Base-by-base conservation (phyloP, 2,329 filamentous ascomycete genomes). In the Rhynchosporium graminicola region DNA sequence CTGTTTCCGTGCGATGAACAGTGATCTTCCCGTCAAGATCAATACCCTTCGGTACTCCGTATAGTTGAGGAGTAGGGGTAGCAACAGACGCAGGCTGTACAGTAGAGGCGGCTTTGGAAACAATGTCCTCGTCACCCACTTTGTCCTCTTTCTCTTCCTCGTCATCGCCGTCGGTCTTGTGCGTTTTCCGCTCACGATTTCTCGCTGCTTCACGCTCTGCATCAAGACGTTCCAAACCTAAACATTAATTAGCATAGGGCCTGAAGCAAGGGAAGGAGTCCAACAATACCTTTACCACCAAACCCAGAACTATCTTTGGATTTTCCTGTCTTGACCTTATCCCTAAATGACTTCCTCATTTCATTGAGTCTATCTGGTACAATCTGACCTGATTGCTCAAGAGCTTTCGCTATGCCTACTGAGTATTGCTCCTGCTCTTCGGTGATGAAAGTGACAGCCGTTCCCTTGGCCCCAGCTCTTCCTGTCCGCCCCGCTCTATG, bases 401-500 rank as follows among this genome's bases (percentile, higher is more conserved):
- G 71, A 13, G 95, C 95, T 76, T 96, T 96, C 87, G 29, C 89
- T 88, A 77, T 92, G 93, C 96, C 92, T 10, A 91, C 84, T 2
- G 95, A 90, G 72, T 91, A 97, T 67, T 91, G 91, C 73, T 96
- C 93, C 75, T 99, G 93, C 52, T 96, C 91, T 47, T 91, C 89
- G 0, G 92, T 96, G 63, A 99, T 81, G 73, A 98, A 97, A 0
- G 95, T 99, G 57, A 99, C 91, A 0, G 95, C 95, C 45, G 92
- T 96, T 66, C 95, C 95, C 28, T 87, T 97, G 72, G 97, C 96
- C 46, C 95, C 95, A 51, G 95, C 95, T 74, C 95, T 89, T 10
- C 95, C 95, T 7, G 95, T 98, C 70, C 95, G 91, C 54, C 95
- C 95, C 60, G 91, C 92, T 66, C 95, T 89, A 75, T 97, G 95